phyloP scores from a whole-genome alignment of 805 yeast genomes.

The Candida ovalis region DNA sequence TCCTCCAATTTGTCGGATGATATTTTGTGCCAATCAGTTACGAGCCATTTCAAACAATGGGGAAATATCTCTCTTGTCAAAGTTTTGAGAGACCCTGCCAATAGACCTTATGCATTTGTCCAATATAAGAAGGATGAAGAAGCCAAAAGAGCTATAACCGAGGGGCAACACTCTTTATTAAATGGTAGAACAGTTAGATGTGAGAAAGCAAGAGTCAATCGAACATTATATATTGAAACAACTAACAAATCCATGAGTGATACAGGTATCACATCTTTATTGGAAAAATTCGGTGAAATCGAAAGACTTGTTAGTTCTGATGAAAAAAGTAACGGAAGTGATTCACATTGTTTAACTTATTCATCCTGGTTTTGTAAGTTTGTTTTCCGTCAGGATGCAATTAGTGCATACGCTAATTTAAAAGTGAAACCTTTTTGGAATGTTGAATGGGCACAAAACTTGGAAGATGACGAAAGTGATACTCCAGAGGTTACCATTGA shows the following conservation, averaged over 20 bases:
- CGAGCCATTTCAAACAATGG: constrained; percentile 64
- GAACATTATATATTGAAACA: constrained; percentile 65
- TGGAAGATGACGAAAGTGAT: constrained; percentile 45
- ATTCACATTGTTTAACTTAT: constrained; percentile 13
- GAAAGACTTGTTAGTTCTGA: constrained; percentile 56
- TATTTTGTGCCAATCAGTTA: constrained; percentile 64
- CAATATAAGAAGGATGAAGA: constrained; percentile 72
- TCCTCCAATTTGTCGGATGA: constrained; percentile 65
- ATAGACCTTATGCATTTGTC: constrained; percentile 90
- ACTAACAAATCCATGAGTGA: constrained; percentile 24
- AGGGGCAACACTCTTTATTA: constrained; percentile 65
- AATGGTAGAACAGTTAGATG: constrained; percentile 79
- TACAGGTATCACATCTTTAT: constrained; percentile 34
- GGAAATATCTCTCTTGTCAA: constrained; percentile 72
- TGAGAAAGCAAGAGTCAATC: constrained; percentile 87
- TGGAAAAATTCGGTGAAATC: constrained; percentile 65
- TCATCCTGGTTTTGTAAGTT: constrained; percentile 68
- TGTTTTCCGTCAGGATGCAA: constrained; percentile 83
- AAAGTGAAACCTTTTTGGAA: constrained; percentile 50
- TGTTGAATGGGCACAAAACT: constrained; percentile 85
- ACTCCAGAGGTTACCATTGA: constrained; percentile 50
- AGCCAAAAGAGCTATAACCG: constrained; percentile 60
- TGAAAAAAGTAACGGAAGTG: constrained; percentile 28
- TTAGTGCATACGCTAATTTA: constrained; percentile 72
- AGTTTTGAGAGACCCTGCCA: constrained; percentile 75